Evolutionary conservation across 2,329 filamentous ascomycete species (phyloP), one percentile per base, ranked within the genome.

Genomic region (Talaromyces atroroseus): DNA sequence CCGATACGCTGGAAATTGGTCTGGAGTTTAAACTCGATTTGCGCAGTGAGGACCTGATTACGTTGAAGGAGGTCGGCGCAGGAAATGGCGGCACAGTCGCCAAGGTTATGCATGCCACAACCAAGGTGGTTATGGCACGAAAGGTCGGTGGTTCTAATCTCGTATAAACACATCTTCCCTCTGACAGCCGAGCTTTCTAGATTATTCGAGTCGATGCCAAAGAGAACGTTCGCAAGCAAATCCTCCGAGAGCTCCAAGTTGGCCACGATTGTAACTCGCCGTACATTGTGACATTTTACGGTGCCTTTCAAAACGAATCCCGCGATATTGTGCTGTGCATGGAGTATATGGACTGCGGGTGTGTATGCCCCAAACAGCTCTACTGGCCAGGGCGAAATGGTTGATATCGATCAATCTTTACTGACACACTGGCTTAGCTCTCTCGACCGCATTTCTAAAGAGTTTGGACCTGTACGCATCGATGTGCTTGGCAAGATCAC

Each of bases 341-440:
- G 94, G 94, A 99, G 73, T 97, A 99, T 71, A 96, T 96, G 90
- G 94, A 99, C 74, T 90, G 92, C 71, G 94, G 94, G 94, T 97
- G 82, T 74, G 89, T 78, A 34, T 12, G 21, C 18, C 20, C 24
- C 21, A 20, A 36, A 3, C 2, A 11, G 14, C 24, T 34, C 7
- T 29, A 6, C 24, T 34, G 12, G 2, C 18, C 6, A 18, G 21
- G 18, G 32, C 11, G 32, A 6, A 10, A 34, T 10, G 7, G 18
- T 11, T 12, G 20, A 52, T 44, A 34, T 42, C 36, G n/a, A 40
- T 6, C 16, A 3, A 18, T 24, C 3, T 42, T 64, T 49, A 65
- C 61, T 59, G 34, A 62, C 63, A 44, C n/a, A 8, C 18, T 52
- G 14, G 8, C 57, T 61, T 70, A 96, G 94, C 52, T 89, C 94